Base-by-base conservation (phyloP, 495 filamentous ascomycete genomes). In the Aspergillus sclerotiicarbonarius region DNA sequence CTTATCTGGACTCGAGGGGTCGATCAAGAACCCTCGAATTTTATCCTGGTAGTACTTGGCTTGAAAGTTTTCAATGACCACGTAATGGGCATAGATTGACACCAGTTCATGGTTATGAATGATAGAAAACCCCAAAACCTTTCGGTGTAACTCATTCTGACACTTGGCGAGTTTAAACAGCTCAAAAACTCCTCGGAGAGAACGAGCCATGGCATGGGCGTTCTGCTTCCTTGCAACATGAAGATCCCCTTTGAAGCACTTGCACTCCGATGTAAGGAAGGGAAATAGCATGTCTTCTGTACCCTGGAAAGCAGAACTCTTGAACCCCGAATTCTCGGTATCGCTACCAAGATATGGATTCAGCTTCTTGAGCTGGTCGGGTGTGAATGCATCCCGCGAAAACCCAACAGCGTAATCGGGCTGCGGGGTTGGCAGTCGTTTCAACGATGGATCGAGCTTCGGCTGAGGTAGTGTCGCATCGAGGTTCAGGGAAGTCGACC, bases 111-210 rank as follows among this genome's bases (percentile, higher is more conserved):
- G 29, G 25, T 81, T 64, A 62, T 80, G 73, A 21, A 75, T 81
- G 56, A 83, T 66, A 2, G 75, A 81, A 69, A 81, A 82, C 35
- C 67, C 66, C 53, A 78, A 64, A 19, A 72, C 56, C 41, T 49
- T 58, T 21, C 63, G 52, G 46, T 70, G 16, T 21, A 70, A 46
- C 46, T 70, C 58, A 29, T 63, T 25, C 51, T 61, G 33, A 50
- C 60, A 56, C 19, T 25, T 50, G 32, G 59, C 54, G 9, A 56
- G 43, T 63, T 58, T 21, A 56, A 54, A 70, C n/a, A 71, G 53
- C 33, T 67, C 53, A 30, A 69, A 57, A 12, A 72, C 58, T 31
- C 51, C 68, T 32, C 63, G 58, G 39, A 68, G 53, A 15, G 65
- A 66, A 62, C 73, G 49, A 15, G 62, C 67, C 59, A 66, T 67